Conservation (phyloP, 2,329 filamentous ascomycete genomes). For the Talaromyces sp. region DNA sequence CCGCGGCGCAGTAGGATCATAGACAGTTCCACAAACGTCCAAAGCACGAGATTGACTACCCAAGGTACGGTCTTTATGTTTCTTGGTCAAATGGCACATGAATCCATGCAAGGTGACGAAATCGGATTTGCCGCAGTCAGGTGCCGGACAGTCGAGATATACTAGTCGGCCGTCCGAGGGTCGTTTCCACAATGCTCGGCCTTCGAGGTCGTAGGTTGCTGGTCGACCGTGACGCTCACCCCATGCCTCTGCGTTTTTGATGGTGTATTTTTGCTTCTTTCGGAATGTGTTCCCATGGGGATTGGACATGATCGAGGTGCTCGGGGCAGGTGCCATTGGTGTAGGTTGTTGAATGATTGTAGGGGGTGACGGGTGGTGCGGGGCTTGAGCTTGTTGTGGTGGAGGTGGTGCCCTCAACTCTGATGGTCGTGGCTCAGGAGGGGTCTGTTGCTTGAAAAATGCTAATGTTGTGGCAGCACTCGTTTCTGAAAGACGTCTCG, state of each 20-base stretch:
- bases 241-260: constrained; percentile 40
- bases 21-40: constrained; percentile 37
- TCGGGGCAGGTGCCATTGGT: constrained; percentile 17
- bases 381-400: background rate
- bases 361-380: constrained; percentile 17
- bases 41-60: constrained; percentile 38
- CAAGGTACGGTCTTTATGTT: constrained; percentile 38
- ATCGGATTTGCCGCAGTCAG: constrained; percentile 36
- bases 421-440: constrained; percentile 31
- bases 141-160: constrained; percentile 36
- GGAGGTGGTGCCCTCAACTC: constrained; percentile 2
- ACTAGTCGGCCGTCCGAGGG: constrained; percentile 36
- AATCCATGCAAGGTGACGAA: constrained; percentile 40
- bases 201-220: constrained; percentile 36
- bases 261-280: constrained; percentile 39
- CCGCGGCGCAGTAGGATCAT: constrained; percentile 34
- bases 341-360: constrained; percentile 11
- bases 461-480: constrained; percentile 38
- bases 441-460: constrained; percentile 40
- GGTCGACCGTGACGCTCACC: constrained; percentile 38
- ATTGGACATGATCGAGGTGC: constrained; percentile 3
- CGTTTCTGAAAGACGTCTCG: constrained; percentile 37
- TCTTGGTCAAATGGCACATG: constrained; percentile 41
- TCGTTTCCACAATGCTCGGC: constrained; percentile 37
- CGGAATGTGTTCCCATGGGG: constrained; percentile 25